These are phyloP conservation scores for Biscogniauxia sp. DNA, from an alignment of 2,329 filamentous ascomycete genomes.

Conservation along the genomic window DNA sequence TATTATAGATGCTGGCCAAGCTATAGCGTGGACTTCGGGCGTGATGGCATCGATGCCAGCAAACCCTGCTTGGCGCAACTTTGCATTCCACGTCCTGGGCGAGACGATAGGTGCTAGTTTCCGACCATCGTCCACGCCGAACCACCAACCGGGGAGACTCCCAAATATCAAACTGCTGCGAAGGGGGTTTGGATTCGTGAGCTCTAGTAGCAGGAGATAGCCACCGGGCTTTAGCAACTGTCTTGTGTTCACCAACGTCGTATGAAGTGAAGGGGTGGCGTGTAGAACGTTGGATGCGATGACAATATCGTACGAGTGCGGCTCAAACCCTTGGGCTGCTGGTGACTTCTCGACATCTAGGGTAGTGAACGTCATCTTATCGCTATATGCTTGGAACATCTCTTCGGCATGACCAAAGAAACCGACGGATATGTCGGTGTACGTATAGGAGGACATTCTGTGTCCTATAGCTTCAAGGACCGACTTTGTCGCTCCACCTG, in stretches of 20 bases:
- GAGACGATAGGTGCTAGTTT: constrained; percentile 4
- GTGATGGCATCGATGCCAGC: constrained; percentile 12
- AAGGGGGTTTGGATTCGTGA: constrained; percentile 3
- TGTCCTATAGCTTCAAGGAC: constrained; percentile 33
- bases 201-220: constrained; percentile 30
- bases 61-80: constrained; percentile 10
- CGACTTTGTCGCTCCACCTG: constrained; percentile 36
- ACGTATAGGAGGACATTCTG: constrained; percentile 40
- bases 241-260: constrained; percentile 27
- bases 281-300: constrained; percentile 35
- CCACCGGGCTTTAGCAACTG: constrained; percentile 37
- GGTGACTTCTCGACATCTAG: constrained; percentile 32
- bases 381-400: constrained; percentile 24
- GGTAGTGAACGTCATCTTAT: constrained; percentile 32
- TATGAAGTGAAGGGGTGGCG: constrained; percentile 22
- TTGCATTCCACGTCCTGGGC: constrained; percentile 5
- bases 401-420: constrained; percentile 37
- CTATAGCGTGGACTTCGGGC: not conserved
- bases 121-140: constrained; percentile 23
- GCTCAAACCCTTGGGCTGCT: constrained; percentile 29
- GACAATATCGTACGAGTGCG: constrained; percentile 32
- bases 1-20: constrained; percentile 7
- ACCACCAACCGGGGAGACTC: constrained; percentile 25
- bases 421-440: constrained; percentile 40
- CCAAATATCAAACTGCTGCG: constrained; percentile 6